Percentiles rank a stretch among this genome's conserved stretches.
phyloP scores from a whole-genome alignment of 169 alveolate genomes.

The Eimeria brunetti region DNA sequence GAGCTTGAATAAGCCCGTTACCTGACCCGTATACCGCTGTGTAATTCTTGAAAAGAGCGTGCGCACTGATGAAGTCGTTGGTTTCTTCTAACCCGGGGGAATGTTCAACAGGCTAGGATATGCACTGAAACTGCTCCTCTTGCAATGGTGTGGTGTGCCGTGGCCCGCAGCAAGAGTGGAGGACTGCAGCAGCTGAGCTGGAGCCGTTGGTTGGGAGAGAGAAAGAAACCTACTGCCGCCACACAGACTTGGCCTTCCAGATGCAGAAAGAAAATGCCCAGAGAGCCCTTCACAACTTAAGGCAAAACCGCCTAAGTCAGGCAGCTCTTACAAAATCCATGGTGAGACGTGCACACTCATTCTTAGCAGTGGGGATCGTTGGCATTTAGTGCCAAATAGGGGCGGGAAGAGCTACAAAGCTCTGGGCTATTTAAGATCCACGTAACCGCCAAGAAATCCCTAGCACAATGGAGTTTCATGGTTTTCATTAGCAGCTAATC shows the following conservation, averaged over 20 bases:
- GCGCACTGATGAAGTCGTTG: neutral
- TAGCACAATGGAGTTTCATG: neutral
- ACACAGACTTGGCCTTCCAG: conserved; percentile 14
- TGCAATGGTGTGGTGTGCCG: neutral
- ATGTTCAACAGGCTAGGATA: neutral
- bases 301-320: conserved; percentile 48
- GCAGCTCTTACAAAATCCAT: conserved; percentile 42
- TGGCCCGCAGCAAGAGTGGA: conserved; percentile 46
- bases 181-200: conserved; percentile 37
- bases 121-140: neutral
- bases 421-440: neutral
- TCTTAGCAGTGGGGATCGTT: neutral
- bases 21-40: neutral
- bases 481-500: neutral
- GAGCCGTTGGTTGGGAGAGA: conserved; percentile 24
- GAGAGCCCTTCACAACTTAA: neutral
- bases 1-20: neutral
- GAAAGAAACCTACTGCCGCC: conserved; percentile 16
- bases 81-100: neutral
- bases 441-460: neutral
- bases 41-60: neutral
- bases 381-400: neutral
- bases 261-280: neutral
- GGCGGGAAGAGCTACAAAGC: neutral
- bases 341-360: conserved; percentile 13